Base-by-base conservation (phyloP, 2,329 filamentous ascomycete species). In the Thelonectria rubi region DNA sequence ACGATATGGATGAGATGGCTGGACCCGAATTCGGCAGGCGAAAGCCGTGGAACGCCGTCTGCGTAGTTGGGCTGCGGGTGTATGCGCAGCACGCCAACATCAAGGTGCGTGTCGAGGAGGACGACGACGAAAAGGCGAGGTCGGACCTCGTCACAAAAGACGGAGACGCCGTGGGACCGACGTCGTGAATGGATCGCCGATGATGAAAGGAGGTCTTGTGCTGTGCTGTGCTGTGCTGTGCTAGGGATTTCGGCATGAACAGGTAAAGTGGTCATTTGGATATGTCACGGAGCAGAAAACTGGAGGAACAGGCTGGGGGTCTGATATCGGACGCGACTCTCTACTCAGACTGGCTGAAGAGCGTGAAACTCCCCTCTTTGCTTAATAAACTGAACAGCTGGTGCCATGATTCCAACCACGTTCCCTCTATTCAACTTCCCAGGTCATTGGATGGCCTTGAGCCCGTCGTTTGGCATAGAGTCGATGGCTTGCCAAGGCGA, bases 31-130 rank as follows among this genome's bases (percentile, higher is more conserved):
- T 26, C 12, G 53, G 59, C 11, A 61, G 70, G 12, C 69, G 72
- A 7, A 62, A 70, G 10, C 75, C 75, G 1, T 80, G 78, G 78
- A 80, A 80, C 42, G 75, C 78, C n/a, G 77, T 80, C 21, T 79
- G 76, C 52, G 78, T 80, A 10, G 66, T 79, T 40, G 77, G 77
- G 9, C 69, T 80, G 12, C 68, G 77, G 8, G 77, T 79, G 10
- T 80, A 80, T 56, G 72, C 78, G 9, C 71, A 71, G 53, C 77
- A 79, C 26, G 58, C 73, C 1, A 69, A 71, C 6, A 70, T 79
- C 34, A 72, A 72, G 30, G 74, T 80, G 26, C 67, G 67, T 7
- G 66, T 80, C 8, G 75, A 74, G 9, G 73, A 77, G 59, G 72
- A 73, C 24, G 73, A 73, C 45, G 68, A 63, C 40, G 69, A 62